Conservation (phyloP, 2,329 filamentous ascomycete genomes). For the Tolypocladium album region DNA sequence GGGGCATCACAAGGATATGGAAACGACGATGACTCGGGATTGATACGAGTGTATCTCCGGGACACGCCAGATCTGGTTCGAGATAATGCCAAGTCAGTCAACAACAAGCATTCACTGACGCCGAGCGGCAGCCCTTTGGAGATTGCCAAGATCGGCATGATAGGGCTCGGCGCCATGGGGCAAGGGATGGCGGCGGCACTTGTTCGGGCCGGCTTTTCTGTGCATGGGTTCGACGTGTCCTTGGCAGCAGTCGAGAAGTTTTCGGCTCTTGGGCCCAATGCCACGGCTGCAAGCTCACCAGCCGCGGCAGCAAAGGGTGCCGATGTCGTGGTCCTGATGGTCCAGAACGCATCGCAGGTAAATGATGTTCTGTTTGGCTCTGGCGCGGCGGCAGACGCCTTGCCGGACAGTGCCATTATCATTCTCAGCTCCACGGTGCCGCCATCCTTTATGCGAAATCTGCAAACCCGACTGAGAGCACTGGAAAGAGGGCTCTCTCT, state of each 20-base stretch:
- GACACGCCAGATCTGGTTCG: conserved; percentile 6
- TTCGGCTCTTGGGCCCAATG: conserved; percentile 10
- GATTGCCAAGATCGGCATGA: conserved; percentile 20
- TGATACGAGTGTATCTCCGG: conserved; percentile 15
- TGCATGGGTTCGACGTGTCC: conserved; percentile 23
- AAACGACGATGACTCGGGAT: conserved; percentile 14
- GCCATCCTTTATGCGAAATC: conserved; percentile 14
- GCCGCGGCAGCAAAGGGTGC: conserved; percentile 15
- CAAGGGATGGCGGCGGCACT: conserved; percentile 25
- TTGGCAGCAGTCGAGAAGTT: conserved; percentile 18
- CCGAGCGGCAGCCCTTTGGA: conserved; percentile 10
- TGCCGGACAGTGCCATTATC: conserved; percentile 17
- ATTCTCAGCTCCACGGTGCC: conserved; percentile 25
- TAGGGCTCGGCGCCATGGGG: conserved; percentile 27
- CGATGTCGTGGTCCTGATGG: conserved; percentile 23
- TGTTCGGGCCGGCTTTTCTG: conserved; percentile 17
- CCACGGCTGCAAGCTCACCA: conserved; percentile 13
- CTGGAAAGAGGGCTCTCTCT: conserved; percentile 16
- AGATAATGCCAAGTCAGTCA: conserved; percentile 4
- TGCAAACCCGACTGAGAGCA: conserved; percentile 10
- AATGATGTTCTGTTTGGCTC: conserved; percentile 19
- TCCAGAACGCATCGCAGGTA: conserved; percentile 22
- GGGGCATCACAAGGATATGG: conserved; percentile 16
- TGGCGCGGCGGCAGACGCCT: conserved; percentile 13
- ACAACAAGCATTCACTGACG: conserved; percentile 4